These are phyloP conservation scores for Dendrostoma leiphaemia DNA, from an alignment of 2,329 filamentous ascomycete genomes.

Conservation along the genomic window DNA sequence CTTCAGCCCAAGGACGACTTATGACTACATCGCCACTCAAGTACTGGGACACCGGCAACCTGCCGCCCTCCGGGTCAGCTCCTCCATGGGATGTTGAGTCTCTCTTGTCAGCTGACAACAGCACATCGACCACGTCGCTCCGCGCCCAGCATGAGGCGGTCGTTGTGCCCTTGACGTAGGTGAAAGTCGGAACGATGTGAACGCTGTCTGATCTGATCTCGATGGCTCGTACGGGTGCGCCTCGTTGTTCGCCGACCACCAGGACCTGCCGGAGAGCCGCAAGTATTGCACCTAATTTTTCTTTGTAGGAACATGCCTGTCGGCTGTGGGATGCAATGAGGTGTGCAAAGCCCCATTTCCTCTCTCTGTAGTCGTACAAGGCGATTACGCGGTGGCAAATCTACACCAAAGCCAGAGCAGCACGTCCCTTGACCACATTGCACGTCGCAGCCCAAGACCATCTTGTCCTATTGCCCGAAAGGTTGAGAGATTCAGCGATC, in stretches of 20 bases:
- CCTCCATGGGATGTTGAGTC: slow-evolving; percentile 9
- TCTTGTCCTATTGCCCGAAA: too few relatives aligned
- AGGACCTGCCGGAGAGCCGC: background rate
- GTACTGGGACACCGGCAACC: background rate
- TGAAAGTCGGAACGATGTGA: slow-evolving; percentile 14
- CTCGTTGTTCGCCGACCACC: background rate
- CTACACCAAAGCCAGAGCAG: too few relatives aligned
- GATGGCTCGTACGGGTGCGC: background rate
- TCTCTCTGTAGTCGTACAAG: background rate
- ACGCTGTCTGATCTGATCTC: slow-evolving; percentile 1
- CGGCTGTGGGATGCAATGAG: too few relatives aligned
- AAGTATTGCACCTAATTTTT: background rate
- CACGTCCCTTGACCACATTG: too few relatives aligned
- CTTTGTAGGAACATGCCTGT: background rate
- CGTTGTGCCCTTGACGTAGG: slow-evolving; percentile 9
- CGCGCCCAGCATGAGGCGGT: slow-evolving; percentile 18
- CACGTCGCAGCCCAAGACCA: too few relatives aligned
- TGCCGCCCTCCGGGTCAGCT: slow-evolving; percentile 10
- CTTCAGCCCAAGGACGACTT: background rate
- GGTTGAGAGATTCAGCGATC: too few relatives aligned
- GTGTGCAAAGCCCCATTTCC: background rate
- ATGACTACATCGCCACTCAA: background rate
- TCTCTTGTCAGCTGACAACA: slow-evolving; percentile 11
- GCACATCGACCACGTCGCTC: slow-evolving; percentile 10
- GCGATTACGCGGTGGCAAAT: too few relatives aligned